Percentiles rank a stretch among this genome's conserved stretches.
Conservation (phyloP, 2,329 filamentous ascomycete species). For the Diaporthe longicolla region DNA sequence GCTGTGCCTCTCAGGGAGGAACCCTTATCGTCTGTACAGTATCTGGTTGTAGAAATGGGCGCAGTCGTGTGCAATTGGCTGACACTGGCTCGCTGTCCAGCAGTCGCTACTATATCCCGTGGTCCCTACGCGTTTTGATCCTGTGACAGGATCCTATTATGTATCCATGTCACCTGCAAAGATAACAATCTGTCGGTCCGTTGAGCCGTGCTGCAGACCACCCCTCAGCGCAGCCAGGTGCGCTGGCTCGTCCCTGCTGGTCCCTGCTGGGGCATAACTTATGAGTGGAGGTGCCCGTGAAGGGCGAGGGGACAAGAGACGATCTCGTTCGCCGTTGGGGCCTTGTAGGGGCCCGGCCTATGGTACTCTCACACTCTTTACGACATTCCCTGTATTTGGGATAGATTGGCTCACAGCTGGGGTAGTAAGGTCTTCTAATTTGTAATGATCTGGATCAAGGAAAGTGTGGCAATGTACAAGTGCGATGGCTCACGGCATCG, state of each 20-base stretch:
- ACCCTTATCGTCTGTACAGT: neutral
- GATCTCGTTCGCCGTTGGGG: neutral
- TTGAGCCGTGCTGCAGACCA: neutral
- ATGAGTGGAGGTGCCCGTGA: neutral
- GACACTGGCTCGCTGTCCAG: neutral
- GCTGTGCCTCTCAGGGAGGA: neutral
- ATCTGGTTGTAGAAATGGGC: neutral
- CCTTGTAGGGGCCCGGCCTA: neutral
- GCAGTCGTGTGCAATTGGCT: neutral
- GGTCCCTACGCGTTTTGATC: neutral
- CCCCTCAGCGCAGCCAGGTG: neutral
- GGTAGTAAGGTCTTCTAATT: neutral
- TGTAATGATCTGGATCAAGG: too few species aligned
- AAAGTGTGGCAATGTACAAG: too few species aligned
- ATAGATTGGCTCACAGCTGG: too few species aligned
- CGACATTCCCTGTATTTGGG: neutral
- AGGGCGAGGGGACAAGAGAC: neutral
- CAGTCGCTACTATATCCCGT: neutral
- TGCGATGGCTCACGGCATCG: too few species aligned
- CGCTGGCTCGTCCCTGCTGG: neutral
- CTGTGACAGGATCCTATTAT: neutral
- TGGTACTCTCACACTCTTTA: neutral
- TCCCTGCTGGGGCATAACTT: neutral
- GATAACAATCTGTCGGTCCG: neutral
- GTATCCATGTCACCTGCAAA: neutral